A percentile compares a stretch with the other conserved stretches of the same genome.
These are phyloP conservation scores for Kwoniella sp. DNA, from an alignment of 768 basidiomycete species.

Conservation along the genomic window DNA sequence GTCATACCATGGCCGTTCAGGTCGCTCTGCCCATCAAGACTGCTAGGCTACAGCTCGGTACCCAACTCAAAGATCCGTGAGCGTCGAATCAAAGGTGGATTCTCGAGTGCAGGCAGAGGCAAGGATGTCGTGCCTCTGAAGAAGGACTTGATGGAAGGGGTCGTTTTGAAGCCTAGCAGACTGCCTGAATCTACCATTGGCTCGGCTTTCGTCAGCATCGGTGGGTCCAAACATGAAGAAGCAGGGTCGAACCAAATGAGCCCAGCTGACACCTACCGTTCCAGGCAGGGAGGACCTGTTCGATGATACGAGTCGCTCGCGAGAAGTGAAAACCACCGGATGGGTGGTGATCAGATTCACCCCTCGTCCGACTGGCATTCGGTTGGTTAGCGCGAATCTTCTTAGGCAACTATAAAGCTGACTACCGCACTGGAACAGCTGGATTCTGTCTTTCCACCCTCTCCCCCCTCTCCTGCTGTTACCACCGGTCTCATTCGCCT, in stretches of 20 bases:
- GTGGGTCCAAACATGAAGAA: constrained; percentile 15
- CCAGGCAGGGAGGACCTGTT: constrained; percentile 43
- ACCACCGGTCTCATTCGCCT: constrained; percentile 42
- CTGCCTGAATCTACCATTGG: constrained; percentile 23
- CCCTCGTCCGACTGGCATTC: constrained; percentile 43
- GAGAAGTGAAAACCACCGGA: constrained; percentile 48
- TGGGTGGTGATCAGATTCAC: constrained; percentile 47
- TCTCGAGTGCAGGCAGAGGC: constrained; percentile 15
- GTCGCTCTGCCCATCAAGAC: constrained; percentile 31
- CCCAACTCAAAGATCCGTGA: constrained; percentile 18
- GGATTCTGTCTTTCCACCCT: constrained; percentile 44
- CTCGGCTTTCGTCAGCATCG: constrained; percentile 38
- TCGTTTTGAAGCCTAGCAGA: constrained; percentile 25
- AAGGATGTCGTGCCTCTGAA: constrained; percentile 36
- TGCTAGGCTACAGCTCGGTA: constrained; percentile 22
- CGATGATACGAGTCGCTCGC: constrained; percentile 14
- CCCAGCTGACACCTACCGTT: too few species aligned
- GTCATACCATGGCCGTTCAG: constrained; percentile 42
- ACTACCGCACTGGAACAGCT: constrained; percentile 14
- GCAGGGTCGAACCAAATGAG: too few species aligned
- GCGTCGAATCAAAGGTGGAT: constrained; percentile 18
- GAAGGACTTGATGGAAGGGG: constrained; percentile 42
- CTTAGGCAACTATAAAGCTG: neutral
- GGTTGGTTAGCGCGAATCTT: constrained; percentile 5
- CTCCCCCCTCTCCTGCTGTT: constrained; percentile 45